Conservation (phyloP, 495 filamentous ascomycete genomes). For the Cryomyces antarcticus region DNA sequence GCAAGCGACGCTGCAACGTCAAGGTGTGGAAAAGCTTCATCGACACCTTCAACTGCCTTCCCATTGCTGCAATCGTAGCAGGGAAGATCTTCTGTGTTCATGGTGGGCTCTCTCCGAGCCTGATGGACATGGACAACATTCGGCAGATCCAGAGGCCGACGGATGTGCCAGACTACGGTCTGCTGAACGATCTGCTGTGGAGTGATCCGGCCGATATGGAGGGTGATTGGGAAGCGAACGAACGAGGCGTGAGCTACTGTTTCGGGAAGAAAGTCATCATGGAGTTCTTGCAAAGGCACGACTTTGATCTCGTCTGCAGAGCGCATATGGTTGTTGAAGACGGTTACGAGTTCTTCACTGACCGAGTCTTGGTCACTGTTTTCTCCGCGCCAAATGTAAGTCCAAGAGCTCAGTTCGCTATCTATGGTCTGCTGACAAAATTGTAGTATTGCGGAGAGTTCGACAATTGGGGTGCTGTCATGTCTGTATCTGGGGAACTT, state of each 20-base stretch:
- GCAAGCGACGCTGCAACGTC: conserved; percentile 91
- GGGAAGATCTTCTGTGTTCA: conserved; percentile 99
- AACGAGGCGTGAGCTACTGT: conserved; percentile 93
- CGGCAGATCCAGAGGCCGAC: conserved; percentile 87
- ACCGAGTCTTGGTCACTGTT: conserved; percentile 86
- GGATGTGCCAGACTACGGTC: conserved; percentile 91
- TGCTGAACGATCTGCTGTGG: conserved; percentile 94
- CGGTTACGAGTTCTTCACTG: conserved; percentile 97
- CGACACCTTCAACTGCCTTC: conserved; percentile 91
- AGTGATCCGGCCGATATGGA: conserved; percentile 97
- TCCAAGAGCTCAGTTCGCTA: conserved; percentile 6
- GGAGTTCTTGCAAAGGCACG: conserved; percentile 82
- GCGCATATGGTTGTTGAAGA: conserved; percentile 99
- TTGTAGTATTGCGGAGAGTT: conserved; percentile 93
- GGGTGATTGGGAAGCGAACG: conserved; percentile 92
- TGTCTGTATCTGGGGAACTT: conserved; percentile 86
- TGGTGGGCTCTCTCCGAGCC: conserved; percentile 77
- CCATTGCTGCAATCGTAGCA: conserved; percentile 89
- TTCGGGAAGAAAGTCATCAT: conserved; percentile 98
- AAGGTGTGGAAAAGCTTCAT: conserved; percentile 99
- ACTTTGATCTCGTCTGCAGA: conserved; percentile 92
- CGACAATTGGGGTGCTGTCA: conserved; percentile 97
- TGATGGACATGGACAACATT: conserved; percentile 97
- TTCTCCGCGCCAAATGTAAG: conserved; percentile 95
- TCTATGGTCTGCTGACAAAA: conserved; percentile 6